Evolutionary conservation across 2,329 filamentous ascomycete genomes (phyloP), one percentile per base, ranked within the genome.

Genomic region (Davidsoniella virescens): DNA sequence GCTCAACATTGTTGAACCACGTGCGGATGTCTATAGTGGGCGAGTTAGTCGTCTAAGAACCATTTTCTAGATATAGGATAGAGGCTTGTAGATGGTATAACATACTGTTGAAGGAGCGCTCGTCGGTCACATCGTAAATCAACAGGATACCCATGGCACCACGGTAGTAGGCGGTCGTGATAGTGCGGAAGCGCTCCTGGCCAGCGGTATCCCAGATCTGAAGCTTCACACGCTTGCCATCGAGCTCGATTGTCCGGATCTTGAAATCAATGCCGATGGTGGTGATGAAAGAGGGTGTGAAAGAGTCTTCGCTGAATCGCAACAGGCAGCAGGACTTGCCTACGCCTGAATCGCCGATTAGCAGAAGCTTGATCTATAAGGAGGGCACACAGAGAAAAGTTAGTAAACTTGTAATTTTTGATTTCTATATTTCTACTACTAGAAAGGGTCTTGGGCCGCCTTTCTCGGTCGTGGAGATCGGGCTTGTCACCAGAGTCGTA

Each of bases 261-360:
- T 98, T 98, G 75, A 98, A 98, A 71, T 98, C 92, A 72, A 98
- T 96, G 59, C 92, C 92, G 68, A 98, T 98, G 56, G 92, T 98
- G 55, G 88, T 94, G 73, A 95, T 95, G 75, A 94, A 95, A 59
- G 87, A 94, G 41, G 88, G 88, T 49, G 88, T 95, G 71, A 94
- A 95, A 44, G 86, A 93, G 73, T 95, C 88, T 70, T 95, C 88
- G 68, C 87, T 94, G 73, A 95, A 95, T 60, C 88, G 86, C 63
- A 95, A 73, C 65, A 95, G 76, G 69, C 88, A 94, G 80, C 88
- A 95, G 59, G 88, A 95, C 71, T 95, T 95, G 66, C 88, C 88
- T 55, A 95, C 88, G 62, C 88, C 88, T 46, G 87, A 94, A 73
- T 95, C 88, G 67, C 88, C 88, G 67, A 95, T 95, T 64, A 95